Conservation (phyloP, 805 yeast species). For the Teunomyces panamensis region DNA sequence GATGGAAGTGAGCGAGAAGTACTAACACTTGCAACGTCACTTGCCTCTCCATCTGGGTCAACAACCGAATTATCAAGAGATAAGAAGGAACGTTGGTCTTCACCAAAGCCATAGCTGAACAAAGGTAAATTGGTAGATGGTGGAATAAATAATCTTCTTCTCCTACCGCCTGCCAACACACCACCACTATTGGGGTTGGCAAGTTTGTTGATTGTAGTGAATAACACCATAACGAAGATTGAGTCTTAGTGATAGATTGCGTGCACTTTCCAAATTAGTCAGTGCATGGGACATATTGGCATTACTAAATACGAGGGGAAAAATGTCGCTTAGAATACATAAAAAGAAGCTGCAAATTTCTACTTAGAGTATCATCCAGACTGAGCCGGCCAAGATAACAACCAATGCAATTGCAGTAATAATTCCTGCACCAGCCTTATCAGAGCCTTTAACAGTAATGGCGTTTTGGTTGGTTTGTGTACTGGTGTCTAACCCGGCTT, state of each 20-base stretch:
- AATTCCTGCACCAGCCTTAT: constrained; percentile 84
- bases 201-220: constrained; percentile 36
- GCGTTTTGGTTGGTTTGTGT: constrained; percentile 39
- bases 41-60: constrained; percentile 21
- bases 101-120: constrained; percentile 42
- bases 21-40: constrained; percentile 41
- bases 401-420: constrained; percentile 73
- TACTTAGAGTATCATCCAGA: constrained; percentile 69
- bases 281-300: too few relatives aligned
- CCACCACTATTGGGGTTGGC: constrained; percentile 32
- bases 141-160: constrained; percentile 41
- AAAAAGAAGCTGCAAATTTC: background rate
- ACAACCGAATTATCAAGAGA: constrained; percentile 36
- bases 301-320: too few relatives aligned
- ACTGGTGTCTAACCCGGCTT: constrained; percentile 50
- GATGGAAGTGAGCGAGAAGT: constrained; percentile 42
- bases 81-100: constrained; percentile 43
- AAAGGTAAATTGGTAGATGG: constrained; percentile 43
- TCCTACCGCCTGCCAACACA: constrained; percentile 31
- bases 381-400: constrained; percentile 57
- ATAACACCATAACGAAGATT: constrained; percentile 34
- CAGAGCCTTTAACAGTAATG: constrained; percentile 49
- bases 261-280: background rate
- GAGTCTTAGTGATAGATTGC: background rate
- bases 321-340: background rate